Evolutionary conservation across 495 filamentous ascomycete genomes (phyloP).

Genomic region (Pyronema domesticum): DNA sequence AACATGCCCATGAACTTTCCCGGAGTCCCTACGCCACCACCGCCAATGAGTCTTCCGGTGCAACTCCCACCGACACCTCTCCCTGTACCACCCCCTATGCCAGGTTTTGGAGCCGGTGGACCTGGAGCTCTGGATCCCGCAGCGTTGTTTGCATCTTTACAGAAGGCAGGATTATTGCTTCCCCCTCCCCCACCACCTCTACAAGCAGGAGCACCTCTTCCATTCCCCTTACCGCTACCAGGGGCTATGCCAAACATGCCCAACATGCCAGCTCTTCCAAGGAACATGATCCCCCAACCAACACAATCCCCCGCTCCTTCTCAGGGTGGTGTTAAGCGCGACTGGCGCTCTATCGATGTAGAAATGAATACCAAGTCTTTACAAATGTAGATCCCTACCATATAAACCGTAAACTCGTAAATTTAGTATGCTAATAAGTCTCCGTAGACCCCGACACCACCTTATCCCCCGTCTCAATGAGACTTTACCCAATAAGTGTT

Average conservation of each 20-base stretch:
- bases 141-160: conserved; percentile 21
- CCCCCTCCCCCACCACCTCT: conserved; percentile 18
- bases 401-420: conserved; percentile 8
- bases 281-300: conserved; percentile 13
- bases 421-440: conserved; percentile 21
- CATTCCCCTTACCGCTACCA: conserved; percentile 21
- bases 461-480: conserved; percentile 60
- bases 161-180: conserved; percentile 22
- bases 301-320: background rate
- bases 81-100: conserved; percentile 24
- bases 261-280: background rate
- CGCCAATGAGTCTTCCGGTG: conserved; percentile 24
- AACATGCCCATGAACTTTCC: conserved; percentile 26
- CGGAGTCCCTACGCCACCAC: conserved; percentile 25
- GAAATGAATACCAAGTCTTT: conserved; percentile 54
- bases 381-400: conserved; percentile 46
- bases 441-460: conserved; percentile 50
- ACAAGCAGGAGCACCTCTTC: conserved; percentile 25
- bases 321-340: conserved; percentile 6
- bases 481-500: conserved; percentile 63
- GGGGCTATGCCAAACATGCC: conserved; percentile 6
- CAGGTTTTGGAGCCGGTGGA: background rate
- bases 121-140: conserved; percentile 10
- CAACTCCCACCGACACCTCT: conserved; percentile 24
- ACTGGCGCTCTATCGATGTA: conserved; percentile 37